Evolutionary conservation across 2,329 filamentous ascomycete species (phyloP), one percentile per base, ranked within the genome.

Genomic region (Geosmithia morbida): DNA sequence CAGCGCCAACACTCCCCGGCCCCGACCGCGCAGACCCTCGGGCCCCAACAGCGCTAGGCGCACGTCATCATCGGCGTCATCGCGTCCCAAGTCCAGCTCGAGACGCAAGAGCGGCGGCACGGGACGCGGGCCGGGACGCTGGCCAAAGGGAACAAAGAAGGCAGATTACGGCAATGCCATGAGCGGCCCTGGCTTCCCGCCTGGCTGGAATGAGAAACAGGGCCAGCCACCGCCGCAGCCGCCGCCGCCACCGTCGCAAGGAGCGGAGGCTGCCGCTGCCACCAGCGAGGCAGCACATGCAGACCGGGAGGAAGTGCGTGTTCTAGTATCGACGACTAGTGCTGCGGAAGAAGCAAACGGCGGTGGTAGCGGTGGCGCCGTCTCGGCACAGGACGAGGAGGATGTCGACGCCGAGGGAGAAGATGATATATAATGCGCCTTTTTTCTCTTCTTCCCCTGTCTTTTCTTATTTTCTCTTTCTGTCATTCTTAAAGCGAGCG

Each of bases 141-240:
- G 77, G 77, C 79, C 79, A 1, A 83, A 82, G 57, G 79, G 79
- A 5, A 81, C 78, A 0, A 83, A 81, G 61, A 83, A 83, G 59
- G 74, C 74, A 40, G 79, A 83, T 55, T 83, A 83, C 48, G 78
- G 78, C 0, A 81, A 81, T 51, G 79, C 79, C 1, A 75, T 77
- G 33, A 81, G 78, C 54, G 79, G 78, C 1, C 79, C 79, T 2
- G 79, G 79, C 2, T 62, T 82, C 17, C 78, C 79, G 1, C 79
- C 79, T 2, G 69, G 68, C 0, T 79, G 76, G 76, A 56, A 55
- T 17, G 64, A 67, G 44, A 63, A 52, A 46, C 49, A 1, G 54
- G 55, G 46, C 55, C 30, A n/a, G 30, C 30, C 16, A 19, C 16
- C 29, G 11, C 17, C 18, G 16, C 18, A 46, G n/a, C n/a, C n/a